phyloP scores from a whole-genome alignment of 2,329 filamentous ascomycete species.

The Penicillium sp. region DNA sequence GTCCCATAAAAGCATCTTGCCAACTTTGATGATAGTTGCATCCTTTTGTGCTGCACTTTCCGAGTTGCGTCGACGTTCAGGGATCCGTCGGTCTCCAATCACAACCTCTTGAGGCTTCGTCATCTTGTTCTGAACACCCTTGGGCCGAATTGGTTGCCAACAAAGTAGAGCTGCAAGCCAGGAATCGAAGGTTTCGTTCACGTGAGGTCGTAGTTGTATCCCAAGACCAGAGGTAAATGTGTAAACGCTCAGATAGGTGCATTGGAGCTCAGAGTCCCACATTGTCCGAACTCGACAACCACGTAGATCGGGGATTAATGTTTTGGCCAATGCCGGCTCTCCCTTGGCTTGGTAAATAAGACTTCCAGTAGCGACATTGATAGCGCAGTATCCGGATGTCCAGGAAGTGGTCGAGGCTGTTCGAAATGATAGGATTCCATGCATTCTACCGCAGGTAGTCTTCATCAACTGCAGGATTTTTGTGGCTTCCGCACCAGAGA shows the following conservation, averaged over 20 bases:
- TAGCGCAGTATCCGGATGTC: constrained; percentile 53
- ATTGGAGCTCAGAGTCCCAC: constrained; percentile 48
- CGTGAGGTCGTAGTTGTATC: constrained; percentile 50
- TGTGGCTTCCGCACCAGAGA: constrained; percentile 47
- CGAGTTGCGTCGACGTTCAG: constrained; percentile 47
- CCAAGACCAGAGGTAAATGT: constrained; percentile 50
- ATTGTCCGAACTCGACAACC: constrained; percentile 51
- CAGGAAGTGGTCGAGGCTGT: constrained; percentile 44
- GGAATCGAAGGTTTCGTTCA: constrained; percentile 53
- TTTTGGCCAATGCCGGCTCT: constrained; percentile 49
- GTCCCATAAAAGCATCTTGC: constrained; percentile 88
- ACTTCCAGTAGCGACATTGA: constrained; percentile 52
- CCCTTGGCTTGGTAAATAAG: constrained; percentile 53
- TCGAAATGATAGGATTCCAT: constrained; percentile 53
- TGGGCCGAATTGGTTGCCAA: constrained; percentile 53
- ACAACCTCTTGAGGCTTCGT: constrained; percentile 49
- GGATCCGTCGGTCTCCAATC: constrained; percentile 45
- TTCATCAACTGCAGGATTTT: constrained; percentile 54
- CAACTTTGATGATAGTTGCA: constrained; percentile 89
- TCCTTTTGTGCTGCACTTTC: constrained; percentile 61
- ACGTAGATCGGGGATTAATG: constrained; percentile 50
- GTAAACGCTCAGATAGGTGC: constrained; percentile 50
- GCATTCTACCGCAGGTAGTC: constrained; percentile 53
- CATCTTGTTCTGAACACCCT: constrained; percentile 52
- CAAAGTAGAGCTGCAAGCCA: constrained; percentile 54